Conservation (phyloP, 2,329 filamentous ascomycete species). For the Beauveria varroae region DNA sequence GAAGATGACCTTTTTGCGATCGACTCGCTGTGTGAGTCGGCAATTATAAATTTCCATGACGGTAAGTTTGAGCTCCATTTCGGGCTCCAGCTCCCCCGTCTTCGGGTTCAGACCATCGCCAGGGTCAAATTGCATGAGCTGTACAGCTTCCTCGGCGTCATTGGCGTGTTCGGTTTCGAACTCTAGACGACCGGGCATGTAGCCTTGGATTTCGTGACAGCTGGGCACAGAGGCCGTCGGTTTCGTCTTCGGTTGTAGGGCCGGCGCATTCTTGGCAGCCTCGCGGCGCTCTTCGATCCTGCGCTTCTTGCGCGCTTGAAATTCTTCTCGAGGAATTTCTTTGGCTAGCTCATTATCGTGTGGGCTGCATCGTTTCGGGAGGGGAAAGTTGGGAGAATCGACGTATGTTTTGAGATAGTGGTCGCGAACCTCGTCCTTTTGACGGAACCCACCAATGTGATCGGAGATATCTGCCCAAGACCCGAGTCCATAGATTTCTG, state of each 20-base stretch:
- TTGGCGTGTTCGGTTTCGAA: conserved; percentile 98
- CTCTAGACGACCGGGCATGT: conserved; percentile 94
- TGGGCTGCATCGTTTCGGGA: conserved; percentile 80
- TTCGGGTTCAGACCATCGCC: conserved; percentile 83
- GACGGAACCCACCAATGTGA: conserved; percentile 90
- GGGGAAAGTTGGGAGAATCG: conserved; percentile 72
- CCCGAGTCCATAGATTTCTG: conserved; percentile 90
- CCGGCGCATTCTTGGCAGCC: conserved; percentile 72
- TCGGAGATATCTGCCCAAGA: conserved; percentile 98
- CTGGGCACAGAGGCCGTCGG: conserved; percentile 91
- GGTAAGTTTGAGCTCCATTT: conserved; percentile 95
- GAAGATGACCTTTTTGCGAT: conserved; percentile 94
- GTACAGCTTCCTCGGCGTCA: conserved; percentile 94
- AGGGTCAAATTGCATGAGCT: conserved; percentile 96
- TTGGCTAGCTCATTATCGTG: conserved; percentile 72
- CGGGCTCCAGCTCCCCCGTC: conserved; percentile 82
- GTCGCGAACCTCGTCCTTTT: conserved; percentile 91
- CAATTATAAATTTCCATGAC: conserved; percentile 99
- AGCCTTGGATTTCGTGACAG: conserved; percentile 96
- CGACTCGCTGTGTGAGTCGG: conserved; percentile 79
- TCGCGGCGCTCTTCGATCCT: conserved; percentile 90
- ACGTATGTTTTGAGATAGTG: conserved; percentile 89
- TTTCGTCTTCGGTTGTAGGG: conserved; percentile 85
- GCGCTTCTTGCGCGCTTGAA: conserved; percentile 86
- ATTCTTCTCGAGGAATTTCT: conserved; percentile 80